phyloP scores from a whole-genome alignment of 345 rosid species.

The Eucalyptus marginata region DNA sequence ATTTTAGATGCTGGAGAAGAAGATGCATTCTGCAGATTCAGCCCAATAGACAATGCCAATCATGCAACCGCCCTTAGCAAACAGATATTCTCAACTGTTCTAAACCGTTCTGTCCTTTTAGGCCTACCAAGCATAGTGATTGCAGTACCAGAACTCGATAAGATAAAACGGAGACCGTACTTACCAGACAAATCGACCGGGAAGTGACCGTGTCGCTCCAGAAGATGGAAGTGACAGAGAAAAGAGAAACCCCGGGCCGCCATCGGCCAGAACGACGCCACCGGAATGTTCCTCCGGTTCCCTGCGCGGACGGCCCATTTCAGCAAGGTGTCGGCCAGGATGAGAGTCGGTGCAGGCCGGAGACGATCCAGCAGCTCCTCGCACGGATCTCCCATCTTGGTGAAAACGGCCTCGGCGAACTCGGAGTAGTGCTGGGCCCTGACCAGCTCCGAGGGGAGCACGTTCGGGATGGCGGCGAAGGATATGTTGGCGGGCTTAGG shows the following conservation, averaged over 20 bases:
- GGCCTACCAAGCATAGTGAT: not conserved
- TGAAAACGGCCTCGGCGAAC: constrained; percentile 1
- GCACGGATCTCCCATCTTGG: constrained; percentile 10
- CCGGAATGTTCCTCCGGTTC: constrained; percentile 28
- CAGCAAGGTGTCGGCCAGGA: constrained; percentile 23
- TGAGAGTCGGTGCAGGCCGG: not conserved
- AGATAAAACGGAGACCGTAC: not conserved
- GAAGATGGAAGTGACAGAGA: constrained; percentile 7
- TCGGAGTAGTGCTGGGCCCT: not conserved
- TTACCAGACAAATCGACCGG: constrained; percentile 10
- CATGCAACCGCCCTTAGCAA: not conserved
- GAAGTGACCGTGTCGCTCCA: constrained; percentile 3
- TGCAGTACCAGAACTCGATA: not conserved
- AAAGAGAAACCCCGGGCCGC: constrained; percentile 16
- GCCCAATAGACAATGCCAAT: not conserved
- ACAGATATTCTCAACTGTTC: not conserved
- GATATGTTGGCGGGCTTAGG: constrained; percentile 1
- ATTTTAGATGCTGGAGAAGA: not conserved
- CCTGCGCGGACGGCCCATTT: constrained; percentile 21
- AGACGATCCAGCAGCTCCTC: constrained; percentile 11
- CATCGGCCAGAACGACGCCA: constrained; percentile 37
- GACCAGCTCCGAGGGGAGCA: constrained; percentile 13
- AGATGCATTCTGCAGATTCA: not conserved
- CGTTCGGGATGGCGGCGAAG: constrained; percentile 5
- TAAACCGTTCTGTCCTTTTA: not conserved